A percentile compares a stretch with the other conserved stretches of the same genome.
Evolutionary conservation across 192 early-diverging fungal genomes (phyloP).

Genomic region (Linnemannia schmuckeri): DNA sequence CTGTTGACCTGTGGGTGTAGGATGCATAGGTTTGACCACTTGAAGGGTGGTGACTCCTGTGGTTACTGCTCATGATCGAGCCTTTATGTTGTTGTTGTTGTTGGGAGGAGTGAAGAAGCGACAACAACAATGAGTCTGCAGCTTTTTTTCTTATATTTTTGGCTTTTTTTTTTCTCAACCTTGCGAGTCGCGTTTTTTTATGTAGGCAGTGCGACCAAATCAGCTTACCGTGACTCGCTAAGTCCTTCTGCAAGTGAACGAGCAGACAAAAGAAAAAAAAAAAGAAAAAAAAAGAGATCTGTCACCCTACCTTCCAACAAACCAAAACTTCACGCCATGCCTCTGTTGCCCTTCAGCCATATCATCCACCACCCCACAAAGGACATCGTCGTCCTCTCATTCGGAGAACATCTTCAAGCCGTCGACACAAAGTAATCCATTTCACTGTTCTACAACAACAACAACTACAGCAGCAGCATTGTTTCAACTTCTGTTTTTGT

Average conservation of each 20-base stretch:
- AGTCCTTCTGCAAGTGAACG: background rate
- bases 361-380: slow-evolving; percentile 60
- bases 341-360: slow-evolving; percentile 61
- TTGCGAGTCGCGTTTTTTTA: background rate
- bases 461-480: background rate
- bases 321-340: slow-evolving; percentile 21
- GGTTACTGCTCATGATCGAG: background rate
- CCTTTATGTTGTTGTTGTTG: background rate
- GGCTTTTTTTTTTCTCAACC: background rate
- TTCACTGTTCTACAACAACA: background rate
- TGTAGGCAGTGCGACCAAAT: background rate
- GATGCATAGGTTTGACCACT: background rate
- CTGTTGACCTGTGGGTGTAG: background rate
- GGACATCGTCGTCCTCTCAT: slow-evolving; percentile 61
- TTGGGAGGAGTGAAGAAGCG: background rate
- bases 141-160: background rate
- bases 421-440: slow-evolving; percentile 61
- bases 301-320: background rate
- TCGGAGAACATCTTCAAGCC: slow-evolving; percentile 65
- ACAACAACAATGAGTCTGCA: background rate
- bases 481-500: background rate
- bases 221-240: background rate
- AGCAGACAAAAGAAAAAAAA: background rate
- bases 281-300: slow-evolving; percentile 11
- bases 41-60: background rate